Evolutionary conservation across 768 basidiomycete genomes (phyloP).

Genomic region (Trametes maxima): DNA sequence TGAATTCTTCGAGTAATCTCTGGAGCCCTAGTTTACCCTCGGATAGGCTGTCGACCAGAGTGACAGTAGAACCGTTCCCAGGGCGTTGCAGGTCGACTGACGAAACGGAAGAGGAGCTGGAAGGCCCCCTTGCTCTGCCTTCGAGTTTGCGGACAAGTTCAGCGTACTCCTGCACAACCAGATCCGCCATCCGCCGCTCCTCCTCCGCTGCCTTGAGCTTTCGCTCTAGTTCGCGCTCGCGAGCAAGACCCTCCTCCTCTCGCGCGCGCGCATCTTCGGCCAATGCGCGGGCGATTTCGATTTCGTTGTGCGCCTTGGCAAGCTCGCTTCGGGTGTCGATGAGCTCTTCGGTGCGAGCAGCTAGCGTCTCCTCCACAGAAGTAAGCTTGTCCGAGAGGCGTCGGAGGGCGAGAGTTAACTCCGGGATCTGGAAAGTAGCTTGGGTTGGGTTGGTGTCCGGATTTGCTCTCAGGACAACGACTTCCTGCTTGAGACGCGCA

Average conservation of each 20-base stretch:
- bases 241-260: slow-evolving; percentile 53
- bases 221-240: slow-evolving; percentile 52
- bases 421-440: slow-evolving; percentile 42
- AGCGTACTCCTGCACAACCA: slow-evolving; percentile 73
- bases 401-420: slow-evolving; percentile 71
- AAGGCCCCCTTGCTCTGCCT: slow-evolving; percentile 39
- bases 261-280: slow-evolving; percentile 54
- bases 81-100: slow-evolving; percentile 14
- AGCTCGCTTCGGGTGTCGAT: slow-evolving; percentile 46
- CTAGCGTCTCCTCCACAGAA: slow-evolving; percentile 57
- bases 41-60: slow-evolving; percentile 37
- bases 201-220: slow-evolving; percentile 54
- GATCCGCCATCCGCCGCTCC: slow-evolving; percentile 61
- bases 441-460: slow-evolving; percentile 48
- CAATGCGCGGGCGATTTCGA: slow-evolving; percentile 57
- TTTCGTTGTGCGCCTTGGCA: slow-evolving; percentile 41
- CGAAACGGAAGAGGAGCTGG: slow-evolving; percentile 12
- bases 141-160: slow-evolving; percentile 71
- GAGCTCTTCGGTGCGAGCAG: slow-evolving; percentile 51
- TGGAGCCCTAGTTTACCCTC: slow-evolving; percentile 54
- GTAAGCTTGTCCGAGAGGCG: slow-evolving; percentile 69
- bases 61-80: slow-evolving; percentile 19
- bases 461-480: slow-evolving; percentile 54
- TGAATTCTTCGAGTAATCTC: slow-evolving; percentile 51
- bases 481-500: slow-evolving; percentile 54